Evolutionary conservation across 345 rosid species (phyloP).

Genomic region (Gynandropsis gynandra): DNA sequence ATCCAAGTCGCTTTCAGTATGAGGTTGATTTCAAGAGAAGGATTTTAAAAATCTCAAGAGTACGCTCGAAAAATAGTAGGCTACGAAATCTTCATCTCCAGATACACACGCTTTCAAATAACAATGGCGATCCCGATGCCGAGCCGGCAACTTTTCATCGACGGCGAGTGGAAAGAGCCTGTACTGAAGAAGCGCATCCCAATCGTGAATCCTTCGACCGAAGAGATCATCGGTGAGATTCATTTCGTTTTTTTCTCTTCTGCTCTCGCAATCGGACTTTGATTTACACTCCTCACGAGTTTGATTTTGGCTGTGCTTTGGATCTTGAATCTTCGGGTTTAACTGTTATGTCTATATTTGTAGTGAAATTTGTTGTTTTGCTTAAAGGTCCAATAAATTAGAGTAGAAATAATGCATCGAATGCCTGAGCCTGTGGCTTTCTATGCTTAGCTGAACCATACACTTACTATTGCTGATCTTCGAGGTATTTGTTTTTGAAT

Average conservation of each 20-base stretch:
- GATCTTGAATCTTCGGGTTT: background rate
- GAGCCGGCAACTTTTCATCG: constrained; percentile 59
- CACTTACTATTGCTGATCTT: background rate
- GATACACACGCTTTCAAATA: background rate
- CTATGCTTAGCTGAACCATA: too few species aligned
- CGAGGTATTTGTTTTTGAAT: background rate
- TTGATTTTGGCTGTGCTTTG: background rate
- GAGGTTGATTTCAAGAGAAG: too few species aligned
- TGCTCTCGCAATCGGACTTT: background rate
- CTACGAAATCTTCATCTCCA: too few species aligned
- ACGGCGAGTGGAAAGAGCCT: constrained; percentile 86
- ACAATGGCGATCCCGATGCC: constrained; percentile 50
- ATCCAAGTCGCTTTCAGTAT: too few species aligned
- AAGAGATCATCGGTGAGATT: constrained; percentile 50
- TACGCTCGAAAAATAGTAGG: too few species aligned
- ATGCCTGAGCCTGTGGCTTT: too few species aligned
- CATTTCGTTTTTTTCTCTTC: background rate
- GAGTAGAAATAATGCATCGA: too few species aligned
- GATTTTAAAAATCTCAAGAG: too few species aligned
- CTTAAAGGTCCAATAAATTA: too few species aligned
- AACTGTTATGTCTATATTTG: too few species aligned
- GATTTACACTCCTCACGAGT: background rate
- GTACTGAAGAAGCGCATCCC: constrained; percentile 68
- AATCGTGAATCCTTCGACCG: constrained; percentile 69
- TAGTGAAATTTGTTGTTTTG: too few species aligned